Base-by-base conservation (phyloP, 2,329 filamentous ascomycete genomes). In the Stylonectria norvegica region DNA sequence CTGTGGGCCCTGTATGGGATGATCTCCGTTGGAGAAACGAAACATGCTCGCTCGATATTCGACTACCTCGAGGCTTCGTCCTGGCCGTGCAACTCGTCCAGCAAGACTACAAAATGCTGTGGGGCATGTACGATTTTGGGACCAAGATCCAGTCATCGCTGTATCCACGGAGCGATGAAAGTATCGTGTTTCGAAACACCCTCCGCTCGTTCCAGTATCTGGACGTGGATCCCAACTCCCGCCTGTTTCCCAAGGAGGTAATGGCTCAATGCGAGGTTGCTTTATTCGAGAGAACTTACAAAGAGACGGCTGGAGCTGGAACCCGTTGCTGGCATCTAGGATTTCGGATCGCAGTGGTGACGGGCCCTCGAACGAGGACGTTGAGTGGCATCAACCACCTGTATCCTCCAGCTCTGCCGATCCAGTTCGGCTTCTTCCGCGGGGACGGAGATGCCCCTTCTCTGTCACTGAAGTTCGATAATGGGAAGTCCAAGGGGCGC, bases 61-160 rank as follows among this genome's bases (percentile, higher is more conserved):
- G 78, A 45, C 67, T 95, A 14, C 85, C 86, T 1, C 80, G 87
- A 49, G 86, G 86, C 1, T 91, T 93, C 56, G 69, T 83, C 42
- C 66, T 95, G 29, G 78, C 77, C 15, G 68, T 93, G 14, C 80
- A 85, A 48, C 82, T 89, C 58, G 74, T 73, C 11, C 85, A 89
- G 53, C 70, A 77, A n/a, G 88, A 95, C 58, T 95, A 86, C 67
- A 79, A 83, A 46, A 81, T 78, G 47, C 66, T 95, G 9, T 90
- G 84, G 79, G 85, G 81, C 53, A 88, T 94, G 63, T 88, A 89
- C 50, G 88, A 95, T 44, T 91, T 94, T 60, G 87, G 85, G 18
- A 78, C 76, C 49, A 88, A 86, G 55, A 79, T 91, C 2, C 84
- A 89, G 56, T 73, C 75, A 18, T 86, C 80, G 36, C 71, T 95